Evolutionary conservation across 371 early-diverging fungal genomes (phyloP).

Genomic region (Mucor lusitanicus): DNA sequence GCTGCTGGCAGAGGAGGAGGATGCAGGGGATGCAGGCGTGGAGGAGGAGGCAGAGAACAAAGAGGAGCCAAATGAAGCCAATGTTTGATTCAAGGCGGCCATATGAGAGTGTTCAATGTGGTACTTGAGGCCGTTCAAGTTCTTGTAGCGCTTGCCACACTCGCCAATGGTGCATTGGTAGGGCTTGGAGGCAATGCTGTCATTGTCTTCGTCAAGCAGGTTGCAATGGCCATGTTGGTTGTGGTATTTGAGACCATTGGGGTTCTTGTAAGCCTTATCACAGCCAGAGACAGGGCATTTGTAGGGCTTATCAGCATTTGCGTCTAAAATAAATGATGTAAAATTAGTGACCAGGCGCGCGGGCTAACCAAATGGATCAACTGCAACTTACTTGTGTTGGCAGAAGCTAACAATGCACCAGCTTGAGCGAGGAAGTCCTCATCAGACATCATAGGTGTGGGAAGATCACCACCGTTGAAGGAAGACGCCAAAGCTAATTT

Average conservation of each 20-base stretch:
- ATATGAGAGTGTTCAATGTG: constrained; percentile 89
- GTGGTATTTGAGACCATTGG: constrained; percentile 98
- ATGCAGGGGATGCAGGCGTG: constrained; percentile 1
- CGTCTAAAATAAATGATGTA: not conserved
- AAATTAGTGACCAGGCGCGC: constrained; percentile 18
- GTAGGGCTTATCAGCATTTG: constrained; percentile 68
- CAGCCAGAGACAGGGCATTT: constrained; percentile 84
- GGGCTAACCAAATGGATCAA: not conserved
- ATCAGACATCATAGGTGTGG: constrained; percentile 33
- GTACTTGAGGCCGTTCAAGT: constrained; percentile 96
- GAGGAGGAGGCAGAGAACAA: constrained; percentile 14
- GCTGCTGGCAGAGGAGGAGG: not conserved
- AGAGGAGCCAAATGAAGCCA: constrained; percentile 40
- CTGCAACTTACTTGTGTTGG: constrained; percentile 18
- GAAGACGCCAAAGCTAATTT: constrained; percentile 31
- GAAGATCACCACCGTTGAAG: constrained; percentile 10
- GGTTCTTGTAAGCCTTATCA: constrained; percentile 96
- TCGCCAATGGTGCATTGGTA: constrained; percentile 83
- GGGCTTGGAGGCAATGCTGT: constrained; percentile 69
- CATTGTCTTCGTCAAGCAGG: constrained; percentile 46
- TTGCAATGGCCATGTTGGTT: constrained; percentile 83
- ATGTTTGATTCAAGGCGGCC: constrained; percentile 47
- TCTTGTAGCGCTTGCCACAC: constrained; percentile 96
- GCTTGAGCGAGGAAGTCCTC: constrained; percentile 49
- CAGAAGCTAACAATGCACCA: constrained; percentile 38